Conservation (phyloP, 2,329 filamentous ascomycete species). For the Hymenotorrendiella dingleyae region DNA sequence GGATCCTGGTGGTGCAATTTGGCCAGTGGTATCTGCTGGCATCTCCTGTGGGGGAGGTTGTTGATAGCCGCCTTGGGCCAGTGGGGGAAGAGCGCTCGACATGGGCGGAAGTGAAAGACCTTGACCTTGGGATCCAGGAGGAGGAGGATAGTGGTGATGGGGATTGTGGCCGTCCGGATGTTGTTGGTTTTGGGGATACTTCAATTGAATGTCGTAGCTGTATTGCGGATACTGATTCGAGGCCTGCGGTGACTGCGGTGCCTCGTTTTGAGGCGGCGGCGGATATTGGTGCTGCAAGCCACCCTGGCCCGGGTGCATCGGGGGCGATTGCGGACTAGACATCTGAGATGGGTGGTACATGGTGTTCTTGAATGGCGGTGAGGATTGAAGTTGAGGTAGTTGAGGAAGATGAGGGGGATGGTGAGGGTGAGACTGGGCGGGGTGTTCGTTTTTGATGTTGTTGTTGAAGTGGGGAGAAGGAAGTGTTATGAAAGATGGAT, state of each 20-base stretch:
- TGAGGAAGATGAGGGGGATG: background rate
- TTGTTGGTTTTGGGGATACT: slow-evolving; percentile 17
- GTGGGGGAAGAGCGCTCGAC: slow-evolving; percentile 9
- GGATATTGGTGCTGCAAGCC: slow-evolving; percentile 9
- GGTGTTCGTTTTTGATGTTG: slow-evolving; percentile 4
- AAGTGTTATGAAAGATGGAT: slow-evolving; percentile 7
- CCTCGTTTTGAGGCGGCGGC: slow-evolving; percentile 11
- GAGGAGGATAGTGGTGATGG: slow-evolving; percentile 12
- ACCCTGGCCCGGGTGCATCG: slow-evolving; percentile 2
- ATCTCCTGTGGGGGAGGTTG: slow-evolving; percentile 10
- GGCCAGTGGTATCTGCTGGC: slow-evolving; percentile 68
- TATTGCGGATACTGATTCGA: slow-evolving; percentile 19
- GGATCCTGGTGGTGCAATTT: slow-evolving; percentile 84
- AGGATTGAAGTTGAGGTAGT: background rate
- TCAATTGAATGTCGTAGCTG: slow-evolving; percentile 22
- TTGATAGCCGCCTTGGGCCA: slow-evolving; percentile 1
- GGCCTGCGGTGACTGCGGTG: slow-evolving; percentile 12
- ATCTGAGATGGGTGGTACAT: slow-evolving; percentile 11
- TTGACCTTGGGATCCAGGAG: slow-evolving; percentile 7
- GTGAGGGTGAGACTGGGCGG: slow-evolving; percentile 1
- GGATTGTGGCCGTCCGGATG: slow-evolving; percentile 6
- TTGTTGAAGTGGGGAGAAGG: slow-evolving; percentile 2
- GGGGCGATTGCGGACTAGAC: slow-evolving; percentile 6
- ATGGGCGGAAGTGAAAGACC: slow-evolving; percentile 19
- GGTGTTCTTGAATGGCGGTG: background rate